These are phyloP conservation scores for Peniophora sp. DNA, from an alignment of 1,284 basidiomycete species.

Conservation along the genomic window DNA sequence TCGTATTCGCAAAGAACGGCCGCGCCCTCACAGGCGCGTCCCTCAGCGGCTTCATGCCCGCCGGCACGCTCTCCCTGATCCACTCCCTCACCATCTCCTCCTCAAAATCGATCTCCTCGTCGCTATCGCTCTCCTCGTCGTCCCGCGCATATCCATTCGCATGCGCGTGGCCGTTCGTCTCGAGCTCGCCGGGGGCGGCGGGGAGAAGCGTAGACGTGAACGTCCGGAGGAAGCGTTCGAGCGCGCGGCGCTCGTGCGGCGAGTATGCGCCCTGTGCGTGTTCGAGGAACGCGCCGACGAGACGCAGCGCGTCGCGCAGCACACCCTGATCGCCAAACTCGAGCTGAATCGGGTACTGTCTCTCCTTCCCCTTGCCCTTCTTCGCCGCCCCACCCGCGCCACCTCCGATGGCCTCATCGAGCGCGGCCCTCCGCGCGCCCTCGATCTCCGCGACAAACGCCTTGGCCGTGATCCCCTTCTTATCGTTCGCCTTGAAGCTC, in stretches of 20 bases:
- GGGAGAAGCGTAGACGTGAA: slow-evolving; percentile 84
- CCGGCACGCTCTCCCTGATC: slow-evolving; percentile 39
- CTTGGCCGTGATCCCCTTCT: slow-evolving; percentile 91
- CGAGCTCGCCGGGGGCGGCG: slow-evolving; percentile 72
- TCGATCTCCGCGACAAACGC: slow-evolving; percentile 89
- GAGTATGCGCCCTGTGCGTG: slow-evolving; percentile 74
- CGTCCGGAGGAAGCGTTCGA: slow-evolving; percentile 80
- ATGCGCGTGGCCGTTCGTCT: slow-evolving; percentile 56
- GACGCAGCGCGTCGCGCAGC: slow-evolving; percentile 83
- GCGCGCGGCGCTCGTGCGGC: slow-evolving; percentile 68
- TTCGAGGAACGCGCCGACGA: slow-evolving; percentile 88
- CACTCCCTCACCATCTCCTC: slow-evolving; percentile 39
- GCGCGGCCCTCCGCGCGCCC: slow-evolving; percentile 63
- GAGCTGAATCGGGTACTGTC: slow-evolving; percentile 70
- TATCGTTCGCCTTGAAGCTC: slow-evolving; percentile 92
- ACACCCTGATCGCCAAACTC: slow-evolving; percentile 74
- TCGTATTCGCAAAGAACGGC: slow-evolving; percentile 88
- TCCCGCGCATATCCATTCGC: slow-evolving; percentile 36
- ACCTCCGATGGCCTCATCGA: slow-evolving; percentile 19
- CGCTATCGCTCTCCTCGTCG: slow-evolving; percentile 29
- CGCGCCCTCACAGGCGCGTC: slow-evolving; percentile 26
- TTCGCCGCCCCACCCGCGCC: slow-evolving; percentile 30
- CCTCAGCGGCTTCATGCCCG: slow-evolving; percentile 15
- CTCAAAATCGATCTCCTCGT: slow-evolving; percentile 25
- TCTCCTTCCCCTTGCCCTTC: slow-evolving; percentile 18